Evolutionary conservation across 2,329 filamentous ascomycete species (phyloP), one percentile per base, ranked within the genome.

Genomic region (Penicillium sp.): DNA sequence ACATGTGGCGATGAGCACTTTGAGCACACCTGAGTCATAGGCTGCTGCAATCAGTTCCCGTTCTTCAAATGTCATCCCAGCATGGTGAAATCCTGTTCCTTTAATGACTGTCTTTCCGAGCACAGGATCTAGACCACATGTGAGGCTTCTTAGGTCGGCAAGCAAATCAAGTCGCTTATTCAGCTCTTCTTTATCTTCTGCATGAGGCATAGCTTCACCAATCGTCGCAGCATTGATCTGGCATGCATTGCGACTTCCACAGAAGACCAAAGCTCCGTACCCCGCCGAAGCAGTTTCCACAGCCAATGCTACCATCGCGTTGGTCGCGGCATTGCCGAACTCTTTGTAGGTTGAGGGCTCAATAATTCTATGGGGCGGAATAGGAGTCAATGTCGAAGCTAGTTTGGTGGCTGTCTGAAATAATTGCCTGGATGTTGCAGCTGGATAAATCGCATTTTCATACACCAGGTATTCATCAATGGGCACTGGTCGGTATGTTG

Each of bases 401-500:
- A 85, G 67, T 57, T 85, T 82, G 9, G 77, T 79, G 11, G 82
- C 81, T 12, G 81, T 84, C 57, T 83, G 83, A 40, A 86, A 80
- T 40, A 88, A 75, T 48, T 77, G 80, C 47, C 78, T 81, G 8
- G 83, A 84, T n/a, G 76, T 82, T 27, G 81, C 80, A 20, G 85
- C 83, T 4, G 82, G 80, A 63, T 89, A 90, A 9, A 91, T 79
- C 6, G 79, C 79, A 54, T 88, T 84, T 44, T 90, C 86, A 67
- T 85, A 88, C 4, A 91, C 88, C 1, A 92, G 76, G 66, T 89
- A 83, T 64, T 92, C 89, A 49, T 90, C 82, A 22, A 92, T 85
- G 0, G 89, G 88, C n/a, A 92, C 80, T 1, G 89, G 89, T 2
- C 85, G 82, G 68, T 90, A 92, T 51, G 81, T 83, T 2, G 89